These are phyloP conservation scores for Apiospora pterosperma DNA, from an alignment of 2,329 filamentous ascomycete genomes.

Conservation along the genomic window DNA sequence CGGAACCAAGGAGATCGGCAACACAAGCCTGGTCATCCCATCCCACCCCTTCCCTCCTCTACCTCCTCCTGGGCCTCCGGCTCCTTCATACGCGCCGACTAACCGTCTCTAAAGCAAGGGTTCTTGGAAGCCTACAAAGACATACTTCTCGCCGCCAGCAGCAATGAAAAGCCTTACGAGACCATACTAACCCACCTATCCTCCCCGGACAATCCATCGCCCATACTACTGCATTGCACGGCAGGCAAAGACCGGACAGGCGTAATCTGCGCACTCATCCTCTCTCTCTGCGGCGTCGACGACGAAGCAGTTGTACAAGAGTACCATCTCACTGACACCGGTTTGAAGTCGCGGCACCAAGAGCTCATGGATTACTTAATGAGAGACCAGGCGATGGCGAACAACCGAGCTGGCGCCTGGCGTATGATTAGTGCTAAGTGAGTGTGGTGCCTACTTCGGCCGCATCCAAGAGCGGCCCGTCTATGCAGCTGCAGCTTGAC, in stretches of 20 bases:
- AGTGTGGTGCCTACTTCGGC: constrained; percentile 14
- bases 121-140: constrained; percentile 13
- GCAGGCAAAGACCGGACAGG: constrained; percentile 62
- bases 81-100: neutral
- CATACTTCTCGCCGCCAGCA: constrained; percentile 13
- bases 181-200: constrained; percentile 15
- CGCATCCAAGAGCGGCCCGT: neutral
- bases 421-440: constrained; percentile 43
- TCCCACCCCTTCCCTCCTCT: neutral
- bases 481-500: neutral
- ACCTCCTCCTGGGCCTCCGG: neutral
- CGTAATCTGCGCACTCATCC: constrained; percentile 57
- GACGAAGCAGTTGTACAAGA: constrained; percentile 50
- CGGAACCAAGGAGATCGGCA: too few relatives aligned
- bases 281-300: constrained; percentile 55
- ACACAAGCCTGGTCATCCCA: too few relatives aligned
- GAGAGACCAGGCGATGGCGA: constrained; percentile 45
- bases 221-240: constrained; percentile 39
- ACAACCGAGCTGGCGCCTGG: constrained; percentile 40
- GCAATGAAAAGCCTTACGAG: constrained; percentile 11
- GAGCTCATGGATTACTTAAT: constrained; percentile 42
- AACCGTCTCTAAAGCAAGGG: constrained; percentile 8
- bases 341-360: constrained; percentile 36
- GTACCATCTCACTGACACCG: constrained; percentile 58
- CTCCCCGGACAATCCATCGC: constrained; percentile 24